Conservation (phyloP, 2,329 filamentous ascomycete species). For the Plectosphaerella plurivora region DNA sequence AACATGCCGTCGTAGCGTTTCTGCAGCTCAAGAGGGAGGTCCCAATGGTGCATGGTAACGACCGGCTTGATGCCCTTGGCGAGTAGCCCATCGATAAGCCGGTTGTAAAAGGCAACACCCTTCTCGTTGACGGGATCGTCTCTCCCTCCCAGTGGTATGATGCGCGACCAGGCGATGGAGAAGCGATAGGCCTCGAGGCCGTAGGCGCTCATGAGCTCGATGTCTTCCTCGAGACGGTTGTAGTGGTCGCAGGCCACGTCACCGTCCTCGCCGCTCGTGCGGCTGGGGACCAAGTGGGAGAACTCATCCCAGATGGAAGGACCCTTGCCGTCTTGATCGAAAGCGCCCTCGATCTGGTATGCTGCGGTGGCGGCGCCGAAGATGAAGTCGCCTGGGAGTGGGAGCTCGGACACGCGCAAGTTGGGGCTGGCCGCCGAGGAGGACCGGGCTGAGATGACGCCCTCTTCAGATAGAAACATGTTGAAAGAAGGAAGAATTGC, state of each 20-base stretch:
- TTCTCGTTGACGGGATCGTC: constrained; percentile 59
- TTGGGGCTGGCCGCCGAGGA: no score
- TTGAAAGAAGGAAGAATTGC: no score
- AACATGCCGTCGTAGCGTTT: constrained; percentile 30
- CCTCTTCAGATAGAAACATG: no score
- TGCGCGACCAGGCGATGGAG: constrained; percentile 61
- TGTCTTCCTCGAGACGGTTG: constrained; percentile 43
- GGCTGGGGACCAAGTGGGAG: constrained; percentile 32
- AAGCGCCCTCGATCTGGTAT: constrained; percentile 40
- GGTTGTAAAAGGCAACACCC: constrained; percentile 55
- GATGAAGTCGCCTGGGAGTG: constrained; percentile 30
- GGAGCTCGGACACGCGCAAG: background rate
- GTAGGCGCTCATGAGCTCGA: constrained; percentile 53
- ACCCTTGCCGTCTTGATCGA: constrained; percentile 33
- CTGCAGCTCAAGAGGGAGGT: constrained; percentile 33
- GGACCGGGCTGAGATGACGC: no score
- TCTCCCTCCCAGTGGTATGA: constrained; percentile 60
- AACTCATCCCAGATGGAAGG: constrained; percentile 38
- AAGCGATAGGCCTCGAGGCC: constrained; percentile 60
- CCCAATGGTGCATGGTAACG: constrained; percentile 64
- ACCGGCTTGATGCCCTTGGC: constrained; percentile 55
- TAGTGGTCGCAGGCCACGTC: constrained; percentile 44
- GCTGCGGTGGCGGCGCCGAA: constrained; percentile 38
- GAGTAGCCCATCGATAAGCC: constrained; percentile 54
- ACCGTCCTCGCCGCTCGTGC: constrained; percentile 34